Base-by-base conservation (phyloP, 2,329 filamentous ascomycete genomes). In the Claviceps maximensis region DNA sequence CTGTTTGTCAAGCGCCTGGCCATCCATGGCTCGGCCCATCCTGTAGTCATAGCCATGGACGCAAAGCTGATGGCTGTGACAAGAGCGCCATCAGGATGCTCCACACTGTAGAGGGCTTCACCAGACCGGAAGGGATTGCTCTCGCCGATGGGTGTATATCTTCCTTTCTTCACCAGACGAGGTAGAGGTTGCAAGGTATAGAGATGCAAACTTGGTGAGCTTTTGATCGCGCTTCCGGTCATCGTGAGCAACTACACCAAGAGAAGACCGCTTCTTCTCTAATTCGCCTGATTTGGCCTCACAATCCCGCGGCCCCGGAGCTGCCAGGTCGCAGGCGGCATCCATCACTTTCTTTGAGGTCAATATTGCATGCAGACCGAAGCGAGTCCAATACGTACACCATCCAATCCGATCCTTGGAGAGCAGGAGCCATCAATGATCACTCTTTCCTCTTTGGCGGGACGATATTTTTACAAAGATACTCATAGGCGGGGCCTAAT, bases 31-130 rank as follows among this genome's bases (percentile, higher is more conserved):
- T 46, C 44, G 25, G 23, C 42, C 23, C 23, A 27, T 27, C 21
- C 42, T 45, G 15, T 27, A 17, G 42, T 23, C 25, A 13, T 29
- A 23, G 15, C 23, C 23, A 17, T 45, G 21, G 42, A 5, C 21
- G 12, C 21, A 45, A 45, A 27, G 42, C 42, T 45, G 42, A 45
- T 8, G 51, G 48, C 41, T 48, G 56, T 61, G 57, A 61, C 58
- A 53, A 55, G 58, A 58, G 55, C 56, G 56, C 27, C 44, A 47
- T 31, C 44, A 44, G 40, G 47, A 50, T 51, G 53, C 49, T 52
- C 54, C 15, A 59, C 57, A 58, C 58, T 55, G 50, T 44, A 50
- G 47, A 48, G 7, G 31, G 10, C 31, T 33, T 9, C n/a, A 33
- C 31, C 31, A 33, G 31, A 29, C 29, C n/a, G n/a, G n/a, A n/a